Evolutionary conservation across 495 filamentous ascomycete genomes (phyloP), one percentile per base, ranked within the genome.

Genomic region (Bathelium albidoporum): DNA sequence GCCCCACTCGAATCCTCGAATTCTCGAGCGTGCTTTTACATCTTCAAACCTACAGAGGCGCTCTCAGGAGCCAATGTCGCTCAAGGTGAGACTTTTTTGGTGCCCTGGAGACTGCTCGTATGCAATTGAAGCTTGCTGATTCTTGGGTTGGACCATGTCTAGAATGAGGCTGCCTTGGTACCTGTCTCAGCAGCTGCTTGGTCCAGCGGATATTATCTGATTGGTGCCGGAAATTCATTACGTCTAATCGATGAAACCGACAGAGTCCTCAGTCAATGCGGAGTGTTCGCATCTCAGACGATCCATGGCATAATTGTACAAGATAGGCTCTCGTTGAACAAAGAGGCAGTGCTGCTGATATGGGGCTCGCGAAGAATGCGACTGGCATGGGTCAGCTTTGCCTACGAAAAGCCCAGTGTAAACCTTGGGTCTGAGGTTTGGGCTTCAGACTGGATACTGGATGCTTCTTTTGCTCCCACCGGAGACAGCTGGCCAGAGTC

Each of bases 381-480:
- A 59, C 20, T 70, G 31, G 20, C 32, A 39, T 18, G 52, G 2
- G 41, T 62, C n/a, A 43, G 22, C 20, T 62, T 58, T 59, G n/a
- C 44, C 1, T 39, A 61, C 7, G 61, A 49, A 11, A 22, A 3
- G 52, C 31, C 62, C 31, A 1, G 49, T 10, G 5, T 68, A 16
- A 12, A 12, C n/a, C 44, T 60, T 26, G 45, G 45, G 52, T 34
- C 59, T 12, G 74, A 75, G 59, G 64, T 72, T 0, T 67, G 69
- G 29, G 82, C 82, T 14, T 77, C 83, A 2, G 93, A 97, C 71
- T 96, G 93, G 92, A 87, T 96, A 60, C 80, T 95, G 64, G 85
- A 90, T 70, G 86, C 83, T n/a, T 79, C 83, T 32, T 77, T 88
- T 24, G 72, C 74, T 24, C 70, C 75, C 53, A 32, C 32, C 61